Conservation (phyloP, 2,329 filamentous ascomycete species). For the Stromatinia cepivora region DNA sequence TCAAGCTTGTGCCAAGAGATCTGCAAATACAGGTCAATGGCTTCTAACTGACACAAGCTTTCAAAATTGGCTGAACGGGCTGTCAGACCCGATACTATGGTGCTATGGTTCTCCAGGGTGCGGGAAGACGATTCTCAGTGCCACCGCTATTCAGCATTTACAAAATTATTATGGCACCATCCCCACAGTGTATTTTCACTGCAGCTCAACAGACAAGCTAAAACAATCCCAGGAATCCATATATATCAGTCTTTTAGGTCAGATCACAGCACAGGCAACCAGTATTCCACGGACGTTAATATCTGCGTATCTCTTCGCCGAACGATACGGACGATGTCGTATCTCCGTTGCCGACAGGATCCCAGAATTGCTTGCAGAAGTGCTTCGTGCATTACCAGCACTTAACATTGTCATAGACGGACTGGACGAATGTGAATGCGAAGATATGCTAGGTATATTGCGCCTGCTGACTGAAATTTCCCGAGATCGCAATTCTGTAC, state of each 20-base stretch:
- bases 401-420: conserved; percentile 21
- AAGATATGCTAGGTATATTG: conserved; percentile 18
- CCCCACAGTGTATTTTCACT: conserved; percentile 21
- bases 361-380: background rate
- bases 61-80: conserved; percentile 15
- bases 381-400: conserved; percentile 4
- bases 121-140: conserved; percentile 22
- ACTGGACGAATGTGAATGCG: conserved; percentile 21
- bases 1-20: conserved; percentile 20
- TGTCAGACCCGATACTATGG: conserved; percentile 13
- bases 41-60: conserved; percentile 7
- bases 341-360: conserved; percentile 20
- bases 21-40: conserved; percentile 20
- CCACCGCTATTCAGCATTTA: conserved; percentile 16
- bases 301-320: conserved; percentile 17
- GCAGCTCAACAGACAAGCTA: conserved; percentile 16
- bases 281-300: conserved; percentile 5
- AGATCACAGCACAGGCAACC: background rate
- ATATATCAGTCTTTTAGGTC: conserved; percentile 19
- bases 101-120: conserved; percentile 22
- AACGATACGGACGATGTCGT: conserved; percentile 21
- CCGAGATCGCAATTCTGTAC: conserved; percentile 2
- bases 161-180: conserved; percentile 4
- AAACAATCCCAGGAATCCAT: conserved; percentile 19
- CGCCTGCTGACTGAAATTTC: conserved; percentile 3